Evolutionary conservation across 2,329 filamentous ascomycete genomes (phyloP).

Genomic region (Diaporthe ilicicola): DNA sequence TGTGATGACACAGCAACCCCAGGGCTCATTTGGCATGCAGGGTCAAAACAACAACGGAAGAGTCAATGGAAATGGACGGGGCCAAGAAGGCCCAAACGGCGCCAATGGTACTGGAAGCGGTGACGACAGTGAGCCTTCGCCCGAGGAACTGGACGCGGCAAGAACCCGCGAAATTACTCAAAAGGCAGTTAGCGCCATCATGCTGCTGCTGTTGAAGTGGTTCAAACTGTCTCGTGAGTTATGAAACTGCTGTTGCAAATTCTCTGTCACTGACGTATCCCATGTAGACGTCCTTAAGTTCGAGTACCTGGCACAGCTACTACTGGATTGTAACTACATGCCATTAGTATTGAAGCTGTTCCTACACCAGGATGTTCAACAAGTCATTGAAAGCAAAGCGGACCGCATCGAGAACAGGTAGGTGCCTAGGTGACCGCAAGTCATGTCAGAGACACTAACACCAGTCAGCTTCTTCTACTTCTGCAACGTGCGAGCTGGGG

Average conservation of each 20-base stretch:
- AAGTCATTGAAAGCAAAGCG: conserved; percentile 84
- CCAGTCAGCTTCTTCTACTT: conserved; percentile 83
- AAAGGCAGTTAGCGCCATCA: conserved; percentile 89
- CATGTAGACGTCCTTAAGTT: conserved; percentile 86
- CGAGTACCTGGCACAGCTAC: conserved; percentile 91
- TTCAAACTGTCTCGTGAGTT: conserved; percentile 89
- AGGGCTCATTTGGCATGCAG: conserved; percentile 36
- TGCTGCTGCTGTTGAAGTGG: conserved; percentile 94
- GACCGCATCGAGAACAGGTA: conserved; percentile 85
- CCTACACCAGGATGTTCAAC: conserved; percentile 92
- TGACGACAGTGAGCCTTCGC: conserved; percentile 57
- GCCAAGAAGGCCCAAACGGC: conserved; percentile 43
- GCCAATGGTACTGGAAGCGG: conserved; percentile 39
- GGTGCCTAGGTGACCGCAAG: neutral
- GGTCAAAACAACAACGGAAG: conserved; percentile 29
- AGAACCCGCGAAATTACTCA: conserved; percentile 86
- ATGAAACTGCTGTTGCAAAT: neutral
- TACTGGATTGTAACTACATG: conserved; percentile 95
- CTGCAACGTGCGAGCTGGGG: conserved; percentile 71
- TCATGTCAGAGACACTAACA: neutral
- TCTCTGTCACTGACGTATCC: neutral
- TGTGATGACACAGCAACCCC: conserved; percentile 70
- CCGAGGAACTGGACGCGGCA: conserved; percentile 83
- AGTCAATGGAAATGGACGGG: conserved; percentile 40
- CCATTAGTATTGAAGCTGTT: conserved; percentile 93